A percentile compares a stretch with the other conserved stretches of the same genome.
These are phyloP conservation scores for Lomentospora prolificans DNA, from an alignment of 2,329 filamentous ascomycete species.

Conservation along the genomic window DNA sequence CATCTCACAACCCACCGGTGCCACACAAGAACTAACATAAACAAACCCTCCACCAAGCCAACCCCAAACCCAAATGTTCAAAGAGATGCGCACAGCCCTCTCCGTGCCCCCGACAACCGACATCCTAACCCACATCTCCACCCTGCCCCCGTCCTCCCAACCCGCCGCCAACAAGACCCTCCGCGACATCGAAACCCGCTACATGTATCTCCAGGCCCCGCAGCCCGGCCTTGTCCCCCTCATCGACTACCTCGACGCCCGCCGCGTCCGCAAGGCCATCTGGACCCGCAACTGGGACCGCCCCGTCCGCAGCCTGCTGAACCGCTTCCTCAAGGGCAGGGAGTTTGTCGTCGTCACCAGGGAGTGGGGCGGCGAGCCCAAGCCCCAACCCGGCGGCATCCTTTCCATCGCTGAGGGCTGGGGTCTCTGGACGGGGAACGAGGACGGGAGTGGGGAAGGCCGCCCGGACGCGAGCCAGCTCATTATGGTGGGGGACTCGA, in stretches of 20 bases:
- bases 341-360: constrained; percentile 68
- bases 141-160: constrained; percentile 48
- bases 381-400: constrained; percentile 82
- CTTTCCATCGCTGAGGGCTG: constrained; percentile 73
- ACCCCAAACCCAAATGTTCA: constrained; percentile 94
- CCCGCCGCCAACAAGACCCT: constrained; percentile 65
- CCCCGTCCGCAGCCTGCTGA: constrained; percentile 65
- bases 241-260: constrained; percentile 71
- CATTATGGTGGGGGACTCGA: constrained; percentile 66
- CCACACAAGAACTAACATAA: too few relatives aligned
- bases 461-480: constrained; percentile 32
- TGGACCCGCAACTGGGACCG: constrained; percentile 90
- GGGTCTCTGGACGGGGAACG: constrained; percentile 37
- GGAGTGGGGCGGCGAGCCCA: constrained; percentile 67
- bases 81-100: constrained; percentile 69
- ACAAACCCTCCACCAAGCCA: constrained; percentile 41
- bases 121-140: constrained; percentile 81
- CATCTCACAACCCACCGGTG: too few relatives aligned
- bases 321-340: constrained; percentile 60
- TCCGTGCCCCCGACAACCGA: constrained; percentile 63
- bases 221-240: constrained; percentile 70
- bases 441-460: constrained; percentile 9
- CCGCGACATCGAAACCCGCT: constrained; percentile 66
- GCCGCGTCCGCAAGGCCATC: constrained; percentile 64
- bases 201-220: constrained; percentile 70